A percentile compares a stretch with the other conserved stretches of the same genome.
Conservation (phyloP, 2,329 filamentous ascomycete genomes). For the Xylariaceae sp. region DNA sequence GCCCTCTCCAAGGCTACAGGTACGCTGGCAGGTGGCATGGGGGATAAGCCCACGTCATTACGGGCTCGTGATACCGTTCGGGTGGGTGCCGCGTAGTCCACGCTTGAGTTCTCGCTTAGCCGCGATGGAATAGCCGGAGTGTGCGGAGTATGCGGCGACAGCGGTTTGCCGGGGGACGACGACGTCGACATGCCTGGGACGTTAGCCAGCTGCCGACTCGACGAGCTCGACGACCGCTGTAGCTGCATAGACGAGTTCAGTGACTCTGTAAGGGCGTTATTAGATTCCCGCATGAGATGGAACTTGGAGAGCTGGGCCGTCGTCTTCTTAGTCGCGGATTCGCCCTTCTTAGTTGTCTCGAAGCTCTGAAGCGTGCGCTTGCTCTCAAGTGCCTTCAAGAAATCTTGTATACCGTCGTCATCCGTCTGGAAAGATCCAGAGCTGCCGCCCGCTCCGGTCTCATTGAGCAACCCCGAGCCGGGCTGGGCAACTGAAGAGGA, state of each 20-base stretch:
- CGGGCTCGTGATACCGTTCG: constrained; percentile 19
- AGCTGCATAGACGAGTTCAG: constrained; percentile 85
- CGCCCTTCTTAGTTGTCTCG: constrained; percentile 57
- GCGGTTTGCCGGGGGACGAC: constrained; percentile 81
- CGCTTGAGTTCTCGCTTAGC: constrained; percentile 84
- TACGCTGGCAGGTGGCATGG: constrained; percentile 28
- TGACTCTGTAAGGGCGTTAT: constrained; percentile 82
- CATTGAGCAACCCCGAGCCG: constrained; percentile 72
- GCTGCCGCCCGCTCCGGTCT: constrained; percentile 57
- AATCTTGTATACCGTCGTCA: constrained; percentile 89
- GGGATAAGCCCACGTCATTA: constrained; percentile 20
- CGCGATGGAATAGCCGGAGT: constrained; percentile 89
- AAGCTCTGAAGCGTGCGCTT: constrained; percentile 83
- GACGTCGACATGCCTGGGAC: constrained; percentile 70
- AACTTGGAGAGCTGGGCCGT: constrained; percentile 77
- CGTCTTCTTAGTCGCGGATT: constrained; percentile 66
- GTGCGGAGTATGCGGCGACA: constrained; percentile 85
- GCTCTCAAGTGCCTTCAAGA: constrained; percentile 79
- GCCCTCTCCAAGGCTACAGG: constrained; percentile 43
- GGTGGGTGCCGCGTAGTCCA: constrained; percentile 46
- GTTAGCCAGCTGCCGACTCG: constrained; percentile 51
- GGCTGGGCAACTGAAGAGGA: constrained; percentile 64
- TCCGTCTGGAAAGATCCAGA: constrained; percentile 65
- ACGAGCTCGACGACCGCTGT: constrained; percentile 73
- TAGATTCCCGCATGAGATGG: constrained; percentile 81